Conservation (phyloP, 306 rosid genomes). For the Trichosanthes truncata region DNA sequence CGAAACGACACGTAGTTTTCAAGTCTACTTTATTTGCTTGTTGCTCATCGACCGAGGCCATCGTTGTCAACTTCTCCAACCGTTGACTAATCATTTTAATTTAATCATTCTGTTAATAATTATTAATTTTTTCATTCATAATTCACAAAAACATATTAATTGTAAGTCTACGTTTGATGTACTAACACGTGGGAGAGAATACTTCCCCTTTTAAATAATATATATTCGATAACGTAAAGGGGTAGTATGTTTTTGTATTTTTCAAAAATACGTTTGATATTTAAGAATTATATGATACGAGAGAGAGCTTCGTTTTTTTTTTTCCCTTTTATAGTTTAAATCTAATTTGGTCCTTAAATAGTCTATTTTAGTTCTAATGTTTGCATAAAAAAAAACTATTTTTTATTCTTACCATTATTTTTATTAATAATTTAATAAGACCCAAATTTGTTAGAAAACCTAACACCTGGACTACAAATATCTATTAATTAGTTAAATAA, state of each 20-base stretch:
- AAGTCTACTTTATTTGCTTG: not conserved
- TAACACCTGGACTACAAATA: no score
- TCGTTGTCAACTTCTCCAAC: not conserved
- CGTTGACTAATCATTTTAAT: not conserved
- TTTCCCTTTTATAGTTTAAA: no score
- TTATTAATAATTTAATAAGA: no score
- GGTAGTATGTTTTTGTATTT: not conserved
- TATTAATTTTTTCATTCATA: not conserved
- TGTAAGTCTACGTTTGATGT: not conserved
- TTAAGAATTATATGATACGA: no score
- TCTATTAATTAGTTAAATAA: no score
- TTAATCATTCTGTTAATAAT: not conserved
- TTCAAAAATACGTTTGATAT: no score
- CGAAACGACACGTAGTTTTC: not conserved
- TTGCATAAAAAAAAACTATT: no score
- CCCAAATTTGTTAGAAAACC: no score
- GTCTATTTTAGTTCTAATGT: no score
- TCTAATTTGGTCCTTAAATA: no score
- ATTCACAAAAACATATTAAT: not conserved
- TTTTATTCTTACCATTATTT: no score
- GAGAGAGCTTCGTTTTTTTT: no score
- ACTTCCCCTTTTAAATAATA: not conserved
- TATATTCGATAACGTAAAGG: not conserved
- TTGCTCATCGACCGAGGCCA: not conserved
- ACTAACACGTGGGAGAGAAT: not conserved